Base-by-base conservation (phyloP, 331 rosid species). In the Pyracantha coccinea region DNA sequence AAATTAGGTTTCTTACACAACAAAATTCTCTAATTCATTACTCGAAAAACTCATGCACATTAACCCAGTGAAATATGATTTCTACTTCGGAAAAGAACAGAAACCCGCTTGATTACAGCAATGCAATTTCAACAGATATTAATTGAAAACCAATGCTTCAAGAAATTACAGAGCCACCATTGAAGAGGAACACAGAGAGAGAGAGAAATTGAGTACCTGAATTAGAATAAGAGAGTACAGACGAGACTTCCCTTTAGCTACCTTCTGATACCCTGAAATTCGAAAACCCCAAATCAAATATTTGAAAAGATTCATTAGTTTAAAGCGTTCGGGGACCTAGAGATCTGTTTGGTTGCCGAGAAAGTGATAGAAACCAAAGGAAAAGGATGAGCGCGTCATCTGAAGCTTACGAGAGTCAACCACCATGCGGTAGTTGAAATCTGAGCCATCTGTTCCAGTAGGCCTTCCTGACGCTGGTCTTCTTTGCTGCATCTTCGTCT, bases 401-500 rank as follows among this genome's bases (percentile, higher is more conserved):
- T 57, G 77, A 28, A 71, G 60, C 91, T 86, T 84, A 91, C 97
- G 88, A 79, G 98, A 88, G 77, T 87, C 96, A 68, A 90, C 97
- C 1, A 93, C 97, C 97, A 93, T 91, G 55, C 96, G 97, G 81
- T 75, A 88, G 50, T 89, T 85, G 75, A 78, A 91, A 83, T 91
- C 94, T 1, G 90, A 89, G 75, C 96, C 98, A 59, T 93, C 96
- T 4, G 98, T 91, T 75, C 98, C 97, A 38, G 90, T 85, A 52
- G 98, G 97, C 85, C 98, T 91, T 72, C 97, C 96, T 4, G 77
- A 82, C 5, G 88, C 72, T 6, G 88, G 57, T 60, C 75, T 88
- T 78, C 96, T 85, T 53, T 88, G 93, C 78, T 85, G 94, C 97
- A 89, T 93, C 82, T 72, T 83, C 76, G 68, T 70, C 72, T 57